Conservation (phyloP, 768 basidiomycete genomes). For the Auriculariales sp. region DNA sequence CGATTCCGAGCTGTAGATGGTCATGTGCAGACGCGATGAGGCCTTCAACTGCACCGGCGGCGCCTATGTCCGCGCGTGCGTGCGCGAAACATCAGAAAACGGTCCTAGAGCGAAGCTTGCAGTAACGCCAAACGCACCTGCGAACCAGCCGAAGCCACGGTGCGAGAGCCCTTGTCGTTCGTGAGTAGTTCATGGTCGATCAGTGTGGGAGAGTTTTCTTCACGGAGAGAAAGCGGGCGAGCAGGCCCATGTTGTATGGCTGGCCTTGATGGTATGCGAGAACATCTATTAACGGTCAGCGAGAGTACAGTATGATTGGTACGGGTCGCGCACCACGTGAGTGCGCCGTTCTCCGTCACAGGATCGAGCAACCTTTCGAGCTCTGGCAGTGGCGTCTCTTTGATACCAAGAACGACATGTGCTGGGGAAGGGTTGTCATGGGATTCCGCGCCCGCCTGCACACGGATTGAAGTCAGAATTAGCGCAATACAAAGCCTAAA, state of each 20-base stretch:
- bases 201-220: conserved; percentile 30
- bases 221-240: conserved; percentile 47
- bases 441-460: conserved; percentile 72
- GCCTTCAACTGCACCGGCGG: conserved; percentile 75
- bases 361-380: conserved; percentile 17
- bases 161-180: conserved; percentile 45
- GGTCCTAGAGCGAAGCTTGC: neutral
- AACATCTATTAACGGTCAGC: too few relatives aligned
- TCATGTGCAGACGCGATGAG: conserved; percentile 65
- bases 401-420: conserved; percentile 76
- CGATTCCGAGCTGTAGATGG: conserved; percentile 62
- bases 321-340: conserved; percentile 5
- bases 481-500: too few relatives aligned
- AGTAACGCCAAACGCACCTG: conserved; percentile 33
- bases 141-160: conserved; percentile 89
- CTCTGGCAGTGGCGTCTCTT: conserved; percentile 62
- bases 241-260: conserved; percentile 66
- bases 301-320: too few relatives aligned
- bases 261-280: conserved; percentile 82
- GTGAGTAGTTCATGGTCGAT: conserved; percentile 82
- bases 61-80: too few relatives aligned
- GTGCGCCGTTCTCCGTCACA: conserved; percentile 26
- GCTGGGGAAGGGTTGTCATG: conserved; percentile 40
- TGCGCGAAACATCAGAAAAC: neutral
- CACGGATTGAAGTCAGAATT: too few relatives aligned